phyloP scores from a whole-genome alignment of 1,284 basidiomycete genomes.

The Rhodotorula sp. region DNA sequence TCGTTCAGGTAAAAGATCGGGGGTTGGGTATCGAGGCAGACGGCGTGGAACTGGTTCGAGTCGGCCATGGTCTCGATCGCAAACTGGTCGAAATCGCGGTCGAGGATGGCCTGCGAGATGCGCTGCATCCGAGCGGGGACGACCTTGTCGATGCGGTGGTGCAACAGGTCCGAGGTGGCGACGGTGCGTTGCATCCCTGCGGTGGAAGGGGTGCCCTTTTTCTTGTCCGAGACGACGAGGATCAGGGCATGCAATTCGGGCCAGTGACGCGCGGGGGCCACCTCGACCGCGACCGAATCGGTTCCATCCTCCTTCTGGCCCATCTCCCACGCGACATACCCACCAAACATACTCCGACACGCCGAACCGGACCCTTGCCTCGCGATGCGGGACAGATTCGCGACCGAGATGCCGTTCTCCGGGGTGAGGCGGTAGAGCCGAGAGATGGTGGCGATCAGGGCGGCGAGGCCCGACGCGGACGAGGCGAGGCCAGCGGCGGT shows the following conservation, averaged over 20 bases:
- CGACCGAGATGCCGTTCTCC: conserved; percentile 49
- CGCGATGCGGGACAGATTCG: conserved; percentile 82
- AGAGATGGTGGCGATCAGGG: conserved; percentile 84
- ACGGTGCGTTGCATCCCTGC: conserved; percentile 97
- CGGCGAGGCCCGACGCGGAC: conserved; percentile 94
- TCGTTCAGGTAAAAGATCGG: conserved; percentile 99
- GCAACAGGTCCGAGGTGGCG: conserved; percentile 81
- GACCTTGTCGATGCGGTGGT: conserved; percentile 81
- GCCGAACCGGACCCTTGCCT: conserved; percentile 97
- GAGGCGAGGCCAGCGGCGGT: conserved; percentile 97
- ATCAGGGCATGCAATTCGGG: conserved; percentile 94
- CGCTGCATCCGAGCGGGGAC: conserved; percentile 83
- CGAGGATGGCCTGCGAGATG: conserved; percentile 76
- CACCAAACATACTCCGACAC: conserved; percentile 94
- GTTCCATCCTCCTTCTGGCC: conserved; percentile 67
- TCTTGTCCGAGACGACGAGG: conserved; percentile 92
- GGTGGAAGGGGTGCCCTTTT: conserved; percentile 94
- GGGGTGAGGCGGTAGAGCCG: conserved; percentile 70
- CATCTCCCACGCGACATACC: conserved; percentile 94
- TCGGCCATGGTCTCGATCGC: conserved; percentile 93
- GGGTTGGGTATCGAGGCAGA: conserved; percentile 91
- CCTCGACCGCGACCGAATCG: conserved; percentile 84
- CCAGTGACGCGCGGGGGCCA: conserved; percentile 87
- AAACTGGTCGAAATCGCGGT: conserved; percentile 81
- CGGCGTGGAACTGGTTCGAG: conserved; percentile 98